Evolutionary conservation across 169 alveolate species (phyloP), one percentile per base, ranked within the genome.

Genomic region (Plasmodium coatneyi): DNA sequence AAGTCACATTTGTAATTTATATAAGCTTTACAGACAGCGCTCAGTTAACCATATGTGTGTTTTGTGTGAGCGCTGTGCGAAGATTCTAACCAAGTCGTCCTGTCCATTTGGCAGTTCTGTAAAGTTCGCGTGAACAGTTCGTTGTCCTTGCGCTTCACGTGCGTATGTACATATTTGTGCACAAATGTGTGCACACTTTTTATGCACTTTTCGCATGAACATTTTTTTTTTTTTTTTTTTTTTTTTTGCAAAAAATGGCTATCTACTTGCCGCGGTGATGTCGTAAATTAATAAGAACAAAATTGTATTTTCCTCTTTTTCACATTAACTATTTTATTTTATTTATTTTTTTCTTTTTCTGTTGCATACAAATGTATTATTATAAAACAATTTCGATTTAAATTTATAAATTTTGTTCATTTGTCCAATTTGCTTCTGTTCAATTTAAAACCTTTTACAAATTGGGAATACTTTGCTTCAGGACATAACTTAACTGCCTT

Each of bases 361-460:
- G 54, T 76, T 36, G 19, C 36, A 34, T 86, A 83, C 60, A 16
- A 49, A 49, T 49, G 60, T 49, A 49, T 49, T 39, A 83, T 52
- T 80, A 25, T 83, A 83, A 83, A 83, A 71, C 56, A 52, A 36
- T 83, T 83, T 71, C 56, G 49, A 83, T 83, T 83, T 83, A 19
- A 70, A 41, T 66, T 83, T 83, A 74, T 86, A 74, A 70, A 25
- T 49, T 30, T 86, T 86, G 93, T 86, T 74, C 28, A 36, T 41
- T 74, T 52, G 70, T 32, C 41, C 66, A 54, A 30, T 28, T 83
- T 36, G 56, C 66, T 41, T 39, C 30, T 71, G 30, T 19, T 83
- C 41, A 83, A 19, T 70, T 83, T 54, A 43, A 34, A 71, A 71
- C 74, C 22, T 39, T 83, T 83, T 14, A 70, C 34, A 52, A 83